Base-by-base conservation (phyloP, 2,329 filamentous ascomycete species). In the Botrytis hyacinthi region DNA sequence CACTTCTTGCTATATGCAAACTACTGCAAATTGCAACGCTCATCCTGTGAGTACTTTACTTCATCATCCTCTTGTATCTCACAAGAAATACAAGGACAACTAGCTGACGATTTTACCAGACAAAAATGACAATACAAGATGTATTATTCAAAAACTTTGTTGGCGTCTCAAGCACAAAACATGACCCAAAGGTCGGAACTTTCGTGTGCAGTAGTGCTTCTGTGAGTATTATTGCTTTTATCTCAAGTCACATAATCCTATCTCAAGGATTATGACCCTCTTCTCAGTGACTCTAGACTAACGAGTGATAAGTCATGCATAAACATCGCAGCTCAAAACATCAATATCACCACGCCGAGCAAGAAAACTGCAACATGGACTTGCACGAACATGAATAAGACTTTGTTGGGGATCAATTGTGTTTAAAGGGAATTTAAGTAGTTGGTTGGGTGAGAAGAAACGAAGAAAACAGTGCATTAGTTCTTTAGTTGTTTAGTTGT, bases 1-100 rank as follows among this genome's bases (percentile, higher is more conserved):
- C 59, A 88, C 87, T 2, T 87, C 89, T 78, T 90, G 88, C 82
- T 88, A 89, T 73, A 86, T 86, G 35, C 86, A 89, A 80, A 86
- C 83, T 75, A 89, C 90, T 77, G 78, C 86, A 72, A 89, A 89
- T n/a, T 90, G 88, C 81, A 85, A 86, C 67, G 78, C 86, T 78
- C 87, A 83, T 77, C 88, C 88, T 1, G 86, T 86, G 75, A 75
- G 80, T 44, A 42, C 4, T n/a, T 20, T 6, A 7, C 48, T 10
- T 22, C 26, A n/a, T 16, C 72, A 76, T 85, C 32, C 10, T 26
- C 44, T 18, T 29, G 4, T 18, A 35, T 18, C 29, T 35, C 3
- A 18, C 26, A 40, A 40, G 60, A 59, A 62, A 6, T n/a, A 32
- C 26, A 35, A 32, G 12, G 88, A 85, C 4, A 81, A 87, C 12